These are phyloP conservation scores for Paracamarosporium sp. DNA, from an alignment of 2,329 filamentous ascomycete genomes.

Conservation along the genomic window DNA sequence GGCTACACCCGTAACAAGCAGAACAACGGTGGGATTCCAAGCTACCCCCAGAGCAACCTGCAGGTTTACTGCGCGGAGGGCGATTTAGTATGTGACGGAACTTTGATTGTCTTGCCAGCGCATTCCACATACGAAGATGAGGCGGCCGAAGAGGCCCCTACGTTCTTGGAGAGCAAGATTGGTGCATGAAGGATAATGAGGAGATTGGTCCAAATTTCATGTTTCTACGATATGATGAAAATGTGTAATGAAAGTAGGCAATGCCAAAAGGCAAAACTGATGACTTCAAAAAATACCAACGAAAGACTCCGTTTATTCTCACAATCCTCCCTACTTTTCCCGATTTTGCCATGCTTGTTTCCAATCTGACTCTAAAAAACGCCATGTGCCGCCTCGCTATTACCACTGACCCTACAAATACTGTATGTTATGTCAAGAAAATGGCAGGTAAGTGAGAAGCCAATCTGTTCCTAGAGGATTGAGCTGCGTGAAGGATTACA, in stretches of 20 bases:
- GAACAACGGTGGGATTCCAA: constrained; percentile 42
- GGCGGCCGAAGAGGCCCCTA: constrained; percentile 30
- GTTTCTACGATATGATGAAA: not conserved
- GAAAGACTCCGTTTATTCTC: too few species aligned
- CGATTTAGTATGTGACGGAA: constrained; percentile 46
- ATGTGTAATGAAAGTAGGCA: not conserved
- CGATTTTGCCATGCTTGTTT: too few species aligned
- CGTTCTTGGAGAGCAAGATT: constrained; percentile 28
- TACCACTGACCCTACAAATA: too few species aligned
- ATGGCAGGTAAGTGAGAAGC: too few species aligned
- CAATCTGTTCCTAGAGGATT: too few species aligned
- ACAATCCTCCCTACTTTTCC: too few species aligned
- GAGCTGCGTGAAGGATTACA: too few species aligned
- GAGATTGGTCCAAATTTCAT: not conserved
- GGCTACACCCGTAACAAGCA: constrained; percentile 50
- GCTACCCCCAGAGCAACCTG: constrained; percentile 40
- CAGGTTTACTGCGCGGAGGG: constrained; percentile 44
- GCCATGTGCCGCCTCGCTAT: too few species aligned
- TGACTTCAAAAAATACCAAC: too few species aligned
- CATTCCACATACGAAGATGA: constrained; percentile 42
- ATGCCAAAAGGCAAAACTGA: too few species aligned
- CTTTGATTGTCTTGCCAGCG: constrained; percentile 37
- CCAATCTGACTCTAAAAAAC: too few species aligned
- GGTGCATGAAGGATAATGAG: not conserved
- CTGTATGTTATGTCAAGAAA: too few species aligned